Evolutionary conservation across 805 yeast genomes (phyloP).

Genomic region (Candida stauntonica): DNA sequence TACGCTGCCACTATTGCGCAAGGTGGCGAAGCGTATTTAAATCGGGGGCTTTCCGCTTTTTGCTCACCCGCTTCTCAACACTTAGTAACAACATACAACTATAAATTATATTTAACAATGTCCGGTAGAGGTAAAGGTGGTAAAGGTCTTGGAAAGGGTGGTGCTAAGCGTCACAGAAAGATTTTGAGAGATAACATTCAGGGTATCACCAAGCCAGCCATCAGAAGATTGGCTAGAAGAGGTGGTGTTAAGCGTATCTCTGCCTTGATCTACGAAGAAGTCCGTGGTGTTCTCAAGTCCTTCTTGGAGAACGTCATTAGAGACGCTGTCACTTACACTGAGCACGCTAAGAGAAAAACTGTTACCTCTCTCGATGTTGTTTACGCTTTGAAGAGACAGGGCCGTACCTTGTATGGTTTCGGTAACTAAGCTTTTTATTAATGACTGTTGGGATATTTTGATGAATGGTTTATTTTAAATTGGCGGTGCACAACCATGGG

Average conservation of each 20-base stretch:
- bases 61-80: neutral
- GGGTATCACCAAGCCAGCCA: conserved; percentile 99
- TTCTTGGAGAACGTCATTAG: conserved; percentile 97
- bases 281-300: conserved; percentile 92
- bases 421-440: conserved; percentile 70
- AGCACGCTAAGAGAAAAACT: conserved; percentile 99
- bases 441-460: conserved; percentile 12
- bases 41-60: conserved; percentile 2
- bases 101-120: no score
- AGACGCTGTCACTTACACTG: conserved; percentile 99
- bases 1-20: no score
- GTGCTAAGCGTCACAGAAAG: conserved; percentile 99
- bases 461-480: conserved; percentile 16
- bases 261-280: conserved; percentile 97
- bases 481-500: conserved; percentile 13
- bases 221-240: conserved; percentile 99
- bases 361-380: conserved; percentile 98
- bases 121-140: conserved; percentile 99
- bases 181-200: conserved; percentile 98
- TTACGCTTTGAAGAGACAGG: conserved; percentile 99
- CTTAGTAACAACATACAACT: no score
- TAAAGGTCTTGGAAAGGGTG: conserved; percentile 99
- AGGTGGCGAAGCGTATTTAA: conserved; percentile 1
- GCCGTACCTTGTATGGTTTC: conserved; percentile 99
- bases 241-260: conserved; percentile 99